Conservation (phyloP, 192 early-diverging fungal species). For the Endogone sp. region DNA sequence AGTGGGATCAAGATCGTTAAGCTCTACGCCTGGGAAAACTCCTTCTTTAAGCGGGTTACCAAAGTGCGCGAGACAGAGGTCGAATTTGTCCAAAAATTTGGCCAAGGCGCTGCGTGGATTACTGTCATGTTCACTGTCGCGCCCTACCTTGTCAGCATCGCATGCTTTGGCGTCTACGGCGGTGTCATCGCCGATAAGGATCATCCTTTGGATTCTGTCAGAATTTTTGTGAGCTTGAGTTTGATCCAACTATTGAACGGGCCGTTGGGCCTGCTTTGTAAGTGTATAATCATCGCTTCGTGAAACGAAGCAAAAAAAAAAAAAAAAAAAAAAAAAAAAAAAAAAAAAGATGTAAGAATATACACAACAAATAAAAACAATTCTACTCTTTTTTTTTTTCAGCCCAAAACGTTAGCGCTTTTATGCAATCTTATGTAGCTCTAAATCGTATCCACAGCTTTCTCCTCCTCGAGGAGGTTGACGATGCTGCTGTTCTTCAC, state of each 20-base stretch:
- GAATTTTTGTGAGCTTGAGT: constrained; percentile 13
- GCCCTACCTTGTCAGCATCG: background rate
- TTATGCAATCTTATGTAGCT: background rate
- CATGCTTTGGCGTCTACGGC: constrained; percentile 10
- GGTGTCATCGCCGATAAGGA: constrained; percentile 9
- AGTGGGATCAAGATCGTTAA: constrained; percentile 43
- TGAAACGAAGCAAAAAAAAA: too few species aligned
- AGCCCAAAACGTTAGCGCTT: background rate
- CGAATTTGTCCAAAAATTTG: background rate
- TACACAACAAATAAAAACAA: too few species aligned
- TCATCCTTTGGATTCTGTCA: constrained; percentile 1
- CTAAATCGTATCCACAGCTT: background rate
- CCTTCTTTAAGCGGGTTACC: constrained; percentile 6
- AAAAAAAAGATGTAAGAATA: too few species aligned
- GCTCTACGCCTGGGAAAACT: constrained; percentile 33
- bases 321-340: too few species aligned
- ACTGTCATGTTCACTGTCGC: background rate
- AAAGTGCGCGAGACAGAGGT: constrained; percentile 2
- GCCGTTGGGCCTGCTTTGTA: background rate
- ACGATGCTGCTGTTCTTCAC: background rate
- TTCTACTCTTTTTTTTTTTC: too few species aligned
- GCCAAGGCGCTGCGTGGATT: background rate
- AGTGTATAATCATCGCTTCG: too few species aligned
- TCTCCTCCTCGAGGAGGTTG: background rate
- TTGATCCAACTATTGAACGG: background rate